Evolutionary conservation across 1,139 yeast species (phyloP), one percentile per base, ranked within the genome.

Genomic region (Candida labiduridarum): DNA sequence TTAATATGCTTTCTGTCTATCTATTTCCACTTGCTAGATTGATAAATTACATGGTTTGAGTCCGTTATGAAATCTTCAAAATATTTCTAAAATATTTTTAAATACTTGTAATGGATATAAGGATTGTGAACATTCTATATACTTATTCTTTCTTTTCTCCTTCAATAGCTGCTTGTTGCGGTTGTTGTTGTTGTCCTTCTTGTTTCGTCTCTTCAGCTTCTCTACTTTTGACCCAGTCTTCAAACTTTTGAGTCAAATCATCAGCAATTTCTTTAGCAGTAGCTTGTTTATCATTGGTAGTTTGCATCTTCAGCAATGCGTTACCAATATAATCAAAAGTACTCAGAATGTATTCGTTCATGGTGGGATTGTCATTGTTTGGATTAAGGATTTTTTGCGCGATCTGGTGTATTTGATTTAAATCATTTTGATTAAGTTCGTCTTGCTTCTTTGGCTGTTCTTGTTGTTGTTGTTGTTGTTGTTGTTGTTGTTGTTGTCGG

Each of bases 11-110:
- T 8, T 36, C 15, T 27, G 40, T 33, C 38, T 42, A n/a, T 12
- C n/a, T 4, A 11, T 9, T 25, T 38, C 44, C 38, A 33, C 48
- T 51, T 53, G 59, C 68, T 59, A 68, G 74, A 78, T 59, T 72
- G 50, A 76, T 59, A 50, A 60, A 69, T 46, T 72, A 71, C 83
- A 78, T 75, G 74, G 83, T 79, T 79, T 79, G 84, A 79, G 83
- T 79, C 83, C 71, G 74, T 59, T 66, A 68, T 62, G 61, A 70
- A 22, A 25, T 8, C 29, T 25, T 8, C 16, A 38, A 59, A 59
- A 36, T 41, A 39, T 16, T 36, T 18, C 22, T 6, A 38, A 12
- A 29, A 38, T 38, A 38, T 22, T 38, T 38, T 30, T 30, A 12
- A 34, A n/a, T n/a, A 53, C 56, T 72, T 63, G 63, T 71, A 63